Evolutionary conservation across 495 filamentous ascomycete species (phyloP).

Genomic region (Penicillium cosmopolitanum): DNA sequence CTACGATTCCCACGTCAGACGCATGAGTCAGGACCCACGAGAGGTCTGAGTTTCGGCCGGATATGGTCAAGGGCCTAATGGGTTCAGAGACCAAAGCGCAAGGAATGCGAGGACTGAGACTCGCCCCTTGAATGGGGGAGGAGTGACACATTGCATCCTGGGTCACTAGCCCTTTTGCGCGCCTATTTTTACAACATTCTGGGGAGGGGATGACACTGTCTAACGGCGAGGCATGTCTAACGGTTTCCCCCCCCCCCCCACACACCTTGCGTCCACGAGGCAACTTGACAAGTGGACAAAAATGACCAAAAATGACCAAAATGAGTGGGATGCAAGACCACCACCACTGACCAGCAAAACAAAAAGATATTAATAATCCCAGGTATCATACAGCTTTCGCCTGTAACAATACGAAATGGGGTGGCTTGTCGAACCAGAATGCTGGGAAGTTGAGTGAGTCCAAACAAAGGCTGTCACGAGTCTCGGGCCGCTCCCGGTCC

Average conservation of each 20-base stretch:
- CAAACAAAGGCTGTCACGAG: conserved; percentile 27
- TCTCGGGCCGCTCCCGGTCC: conserved; percentile 37
- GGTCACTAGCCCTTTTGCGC: background rate
- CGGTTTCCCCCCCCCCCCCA: conserved; percentile 18
- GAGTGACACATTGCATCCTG: background rate
- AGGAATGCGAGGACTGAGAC: conserved; percentile 18
- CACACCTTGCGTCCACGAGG: conserved; percentile 28
- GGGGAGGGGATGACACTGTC: conserved; percentile 26
- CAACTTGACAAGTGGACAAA: background rate
- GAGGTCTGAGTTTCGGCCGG: conserved; percentile 24
- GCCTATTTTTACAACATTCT: conserved; percentile 13
- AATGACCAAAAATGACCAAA: background rate
- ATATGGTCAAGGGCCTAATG: conserved; percentile 2
- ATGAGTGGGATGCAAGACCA: background rate
- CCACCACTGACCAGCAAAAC: too few relatives aligned
- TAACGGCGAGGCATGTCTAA: conserved; percentile 31
- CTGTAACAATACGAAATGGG: conserved; percentile 1
- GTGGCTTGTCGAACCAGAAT: conserved; percentile 15
- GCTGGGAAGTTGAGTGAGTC: background rate
- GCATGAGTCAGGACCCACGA: conserved; percentile 15
- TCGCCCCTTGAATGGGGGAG: conserved; percentile 4
- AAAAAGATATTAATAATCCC: too few relatives aligned
- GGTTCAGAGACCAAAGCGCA: conserved; percentile 24
- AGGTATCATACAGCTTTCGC: background rate
- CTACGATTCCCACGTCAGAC: conserved; percentile 2